phyloP scores from a whole-genome alignment of 2,329 filamentous ascomycete genomes.

The Aspergillus ibericus region DNA sequence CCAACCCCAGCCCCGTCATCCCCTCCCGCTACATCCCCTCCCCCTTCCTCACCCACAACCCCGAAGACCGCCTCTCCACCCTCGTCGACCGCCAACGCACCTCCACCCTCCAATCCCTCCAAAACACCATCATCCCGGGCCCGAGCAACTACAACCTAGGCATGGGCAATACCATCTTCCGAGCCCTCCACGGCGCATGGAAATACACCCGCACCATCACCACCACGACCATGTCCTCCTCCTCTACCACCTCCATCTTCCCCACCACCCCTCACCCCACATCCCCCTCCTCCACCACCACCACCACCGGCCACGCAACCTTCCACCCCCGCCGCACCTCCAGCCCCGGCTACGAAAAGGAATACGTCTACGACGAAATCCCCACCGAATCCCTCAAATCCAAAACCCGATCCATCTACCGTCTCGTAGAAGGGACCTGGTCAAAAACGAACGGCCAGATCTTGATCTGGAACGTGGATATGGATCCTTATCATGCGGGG shows the following conservation, averaged over 20 bases:
- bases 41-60: neutral
- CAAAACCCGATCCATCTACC: slow-evolving; percentile 9
- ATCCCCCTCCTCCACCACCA: neutral
- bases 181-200: slow-evolving; percentile 71
- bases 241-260: too few species aligned
- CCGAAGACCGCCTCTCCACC: neutral
- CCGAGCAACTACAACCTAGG: slow-evolving; percentile 42
- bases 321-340: slow-evolving; percentile 66
- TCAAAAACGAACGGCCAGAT: slow-evolving; percentile 11
- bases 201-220: slow-evolving; percentile 47
- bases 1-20: slow-evolving; percentile 47
- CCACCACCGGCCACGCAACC: slow-evolving; percentile 60
- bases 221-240: neutral
- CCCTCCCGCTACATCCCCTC: slow-evolving; percentile 48
- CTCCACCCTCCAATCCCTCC: slow-evolving; percentile 44
- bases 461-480: slow-evolving; percentile 15
- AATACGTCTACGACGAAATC: slow-evolving; percentile 35
- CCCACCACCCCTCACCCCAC: neutral
- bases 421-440: slow-evolving; percentile 12
- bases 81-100: neutral
- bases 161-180: slow-evolving; percentile 66
- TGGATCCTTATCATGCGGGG: neutral
- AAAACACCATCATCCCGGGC: slow-evolving; percentile 32
- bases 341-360: slow-evolving; percentile 30
- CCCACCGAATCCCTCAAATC: neutral